Percentiles rank a stretch among this genome's conserved stretches.
Evolutionary conservation across 2,329 filamentous ascomycete species (phyloP).

Genomic region (Fusarium avenaceum): DNA sequence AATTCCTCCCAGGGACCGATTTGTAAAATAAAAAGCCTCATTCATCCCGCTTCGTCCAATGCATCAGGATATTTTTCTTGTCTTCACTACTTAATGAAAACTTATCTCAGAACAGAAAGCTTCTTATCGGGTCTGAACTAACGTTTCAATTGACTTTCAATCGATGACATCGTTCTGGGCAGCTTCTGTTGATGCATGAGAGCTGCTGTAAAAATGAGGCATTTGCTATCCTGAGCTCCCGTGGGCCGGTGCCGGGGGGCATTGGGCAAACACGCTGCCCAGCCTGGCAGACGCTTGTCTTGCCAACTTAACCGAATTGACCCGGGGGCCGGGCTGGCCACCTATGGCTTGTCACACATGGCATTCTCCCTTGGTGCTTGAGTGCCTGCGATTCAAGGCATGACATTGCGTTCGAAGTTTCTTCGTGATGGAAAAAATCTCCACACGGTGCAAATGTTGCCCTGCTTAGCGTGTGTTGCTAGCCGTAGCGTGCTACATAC

Average conservation of each 20-base stretch:
- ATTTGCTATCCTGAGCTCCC: constrained; percentile 50
- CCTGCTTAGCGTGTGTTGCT: constrained; percentile 42
- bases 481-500: constrained; percentile 34
- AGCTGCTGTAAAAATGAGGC: constrained; percentile 44
- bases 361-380: constrained; percentile 33
- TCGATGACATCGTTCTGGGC: constrained; percentile 33
- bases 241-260: constrained; percentile 49
- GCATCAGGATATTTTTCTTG: constrained; percentile 51
- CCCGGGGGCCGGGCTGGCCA: constrained; percentile 31
- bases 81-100: constrained; percentile 25
- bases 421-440: constrained; percentile 21
- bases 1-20: constrained; percentile 54
- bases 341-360: constrained; percentile 16
- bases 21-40: constrained; percentile 62
- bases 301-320: constrained; percentile 49
- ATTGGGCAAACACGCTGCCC: constrained; percentile 46
- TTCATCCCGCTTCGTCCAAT: constrained; percentile 56
- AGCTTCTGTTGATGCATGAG: constrained; percentile 22
- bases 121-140: constrained; percentile 16
- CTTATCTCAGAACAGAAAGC: constrained; percentile 20
- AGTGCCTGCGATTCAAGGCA: constrained; percentile 52
- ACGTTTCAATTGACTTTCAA: constrained; percentile 41
- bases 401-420: constrained; percentile 31
- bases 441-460: constrained; percentile 55
- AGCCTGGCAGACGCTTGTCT: constrained; percentile 41